Evolutionary conservation across 306 rosid genomes (phyloP), one percentile per base, ranked within the genome.

Genomic region (Aeschynomene evenia): DNA sequence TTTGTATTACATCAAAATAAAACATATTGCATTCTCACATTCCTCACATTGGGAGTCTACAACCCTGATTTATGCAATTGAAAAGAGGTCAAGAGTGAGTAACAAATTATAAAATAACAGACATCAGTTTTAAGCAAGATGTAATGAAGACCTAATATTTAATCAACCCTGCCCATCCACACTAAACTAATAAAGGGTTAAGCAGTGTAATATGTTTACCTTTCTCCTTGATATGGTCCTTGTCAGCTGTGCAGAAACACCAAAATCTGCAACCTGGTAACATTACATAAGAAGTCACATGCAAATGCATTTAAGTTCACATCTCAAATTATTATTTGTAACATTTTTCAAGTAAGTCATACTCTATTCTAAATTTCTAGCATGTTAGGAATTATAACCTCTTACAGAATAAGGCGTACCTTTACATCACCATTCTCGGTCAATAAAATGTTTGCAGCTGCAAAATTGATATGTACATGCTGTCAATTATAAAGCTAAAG

Each of bases 201-300:
- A 57, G 42, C 70, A 46, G 39, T 29, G 64, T 74, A 63, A 74
- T 9, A 65, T 51, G 46, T 43, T 78, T 83, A 95, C 99, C 99
- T 95, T 95, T 81, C 99, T 86, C 85, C 95, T 91, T 75, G 99
- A 91, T 76, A 95, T 91, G 45, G 99, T 95, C 90, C 97, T 89
- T 9, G 99, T 95, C 70, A 95, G 81, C 78, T 95, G 95, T 15
- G 99, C 99, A 57, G 99, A 91, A 80, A 95, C 99, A 52, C 99
- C 99, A 84, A 95, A 95, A 85, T 95, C 99, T 58, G 97, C 97
- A 73, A 95, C 99, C 97, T 95, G 34, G 65, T 73, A 72, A 68
- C 75, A 87, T 19, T 66, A 77, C 66, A 65, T 6, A 61, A 49
- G 67, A 46, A 78, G 21, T 70, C 45, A 66, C 42, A 71, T n/a